Evolutionary conservation across 1,284 basidiomycete genomes (phyloP).

Genomic region (Trametes polyzona): DNA sequence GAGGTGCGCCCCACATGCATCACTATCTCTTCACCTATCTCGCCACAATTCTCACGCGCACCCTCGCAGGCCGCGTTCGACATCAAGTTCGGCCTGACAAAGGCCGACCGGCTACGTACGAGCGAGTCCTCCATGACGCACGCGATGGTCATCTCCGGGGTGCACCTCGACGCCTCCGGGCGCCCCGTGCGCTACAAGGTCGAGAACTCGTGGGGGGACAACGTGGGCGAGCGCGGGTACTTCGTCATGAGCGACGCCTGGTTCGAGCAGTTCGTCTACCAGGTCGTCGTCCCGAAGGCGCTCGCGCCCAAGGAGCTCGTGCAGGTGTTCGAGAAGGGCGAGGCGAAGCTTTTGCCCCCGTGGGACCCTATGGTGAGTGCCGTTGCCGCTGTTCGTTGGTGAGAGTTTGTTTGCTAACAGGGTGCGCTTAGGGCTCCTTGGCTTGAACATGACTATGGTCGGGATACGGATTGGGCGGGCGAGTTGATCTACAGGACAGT

Average conservation of each 20-base stretch:
- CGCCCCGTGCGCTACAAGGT: slow-evolving; percentile 89
- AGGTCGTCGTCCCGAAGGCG: slow-evolving; percentile 84
- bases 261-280: slow-evolving; percentile 93
- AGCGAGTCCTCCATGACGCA: slow-evolving; percentile 91
- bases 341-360: slow-evolving; percentile 70
- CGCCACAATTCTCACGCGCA: neutral
- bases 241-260: slow-evolving; percentile 91
- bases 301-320: slow-evolving; percentile 81
- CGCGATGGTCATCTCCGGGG: slow-evolving; percentile 92
- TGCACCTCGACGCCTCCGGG: slow-evolving; percentile 81
- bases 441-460: neutral
- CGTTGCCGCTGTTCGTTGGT: neutral
- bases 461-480: neutral
- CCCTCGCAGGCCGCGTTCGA: slow-evolving; percentile 55
- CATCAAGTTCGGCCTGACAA: slow-evolving; percentile 63
- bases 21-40: neutral
- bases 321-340: slow-evolving; percentile 74
- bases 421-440: slow-evolving; percentile 19
- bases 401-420: neutral
- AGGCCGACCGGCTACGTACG: slow-evolving; percentile 83
- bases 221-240: slow-evolving; percentile 83
- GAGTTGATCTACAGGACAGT: neutral
- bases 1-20: slow-evolving; percentile 50
- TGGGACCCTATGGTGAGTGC: slow-evolving; percentile 89
- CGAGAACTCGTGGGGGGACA: slow-evolving; percentile 94